Evolutionary conservation across 2,329 filamentous ascomycete species (phyloP), one percentile per base, ranked within the genome.

Genomic region (Stagonosporopsis rhizophila): DNA sequence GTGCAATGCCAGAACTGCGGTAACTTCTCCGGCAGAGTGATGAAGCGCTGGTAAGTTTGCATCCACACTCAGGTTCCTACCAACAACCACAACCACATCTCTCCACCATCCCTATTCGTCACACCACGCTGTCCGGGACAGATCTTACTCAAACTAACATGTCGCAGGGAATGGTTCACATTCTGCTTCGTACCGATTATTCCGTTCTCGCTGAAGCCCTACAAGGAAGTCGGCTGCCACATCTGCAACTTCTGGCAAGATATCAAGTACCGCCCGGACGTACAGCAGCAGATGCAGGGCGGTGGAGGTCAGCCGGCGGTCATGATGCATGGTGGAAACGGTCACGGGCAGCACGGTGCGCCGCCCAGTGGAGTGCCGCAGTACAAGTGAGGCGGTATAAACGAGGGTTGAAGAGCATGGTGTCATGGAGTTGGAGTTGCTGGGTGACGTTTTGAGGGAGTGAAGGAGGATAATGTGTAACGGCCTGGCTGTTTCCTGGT

Each of bases 151-250:
- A 25, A 20, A 50, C 54, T 44, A 34, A 39, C 54, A 32, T 23
- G 7, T 23, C n/a, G 15, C 44, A 77, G 76, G 77, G 72, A 81
- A 38, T 92, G 89, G 87, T 92, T 92, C 70, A 92, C 90, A 5
- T 87, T 92, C 69, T 92, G 89, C 81, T 92, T 90, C 76, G 77
- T 92, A 49, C 90, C 90, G 44, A 75, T 93, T 41, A 81, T 93
- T 23, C 90, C 90, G 0, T 87, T 92, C 69, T 87, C 85, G 23
- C 65, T 82, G 5, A 81, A 82, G 57, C 80, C 80, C 0, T 77
- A 75, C 66, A 75, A 87, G 65, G 89, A 92, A 68, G 83, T 94
- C 52, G 80, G 82, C 56, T 94, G 90, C 79, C 83, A 86, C 69
- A 87, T 92, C 73, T 94, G 90, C 82, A 86, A 88, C 72, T 92